These are phyloP conservation scores for Diaporthe sp. DNA, from an alignment of 2,329 filamentous ascomycete species.

Conservation along the genomic window DNA sequence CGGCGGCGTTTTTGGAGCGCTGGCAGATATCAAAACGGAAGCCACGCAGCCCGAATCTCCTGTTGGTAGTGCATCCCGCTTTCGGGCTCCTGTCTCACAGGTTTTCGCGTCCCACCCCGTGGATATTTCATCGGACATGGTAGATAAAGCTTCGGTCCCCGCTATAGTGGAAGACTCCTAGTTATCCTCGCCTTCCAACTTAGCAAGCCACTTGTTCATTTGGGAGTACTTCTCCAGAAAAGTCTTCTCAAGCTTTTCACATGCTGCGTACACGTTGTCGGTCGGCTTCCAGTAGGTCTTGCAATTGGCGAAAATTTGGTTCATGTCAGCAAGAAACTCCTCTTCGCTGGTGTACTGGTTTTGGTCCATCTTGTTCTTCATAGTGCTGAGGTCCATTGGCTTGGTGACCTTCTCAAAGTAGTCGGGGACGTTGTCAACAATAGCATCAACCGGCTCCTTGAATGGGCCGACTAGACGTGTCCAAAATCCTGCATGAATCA, in stretches of 20 bases:
- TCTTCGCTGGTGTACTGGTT: slow-evolving; percentile 65
- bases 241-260: slow-evolving; percentile 70
- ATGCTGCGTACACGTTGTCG: slow-evolving; percentile 68
- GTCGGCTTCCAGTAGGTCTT: slow-evolving; percentile 73
- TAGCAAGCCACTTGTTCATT: slow-evolving; percentile 72
- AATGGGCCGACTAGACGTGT: slow-evolving; percentile 76
- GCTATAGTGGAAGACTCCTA: slow-evolving; percentile 36
- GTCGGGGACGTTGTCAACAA: slow-evolving; percentile 70
- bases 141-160: neutral
- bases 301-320: slow-evolving; percentile 74
- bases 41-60: neutral
- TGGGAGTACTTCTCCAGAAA: slow-evolving; percentile 62
- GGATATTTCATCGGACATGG: neutral
- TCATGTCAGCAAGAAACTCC: slow-evolving; percentile 70
- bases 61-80: neutral
- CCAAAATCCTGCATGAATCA: slow-evolving; percentile 67
- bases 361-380: slow-evolving; percentile 72
- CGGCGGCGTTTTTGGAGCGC: neutral
- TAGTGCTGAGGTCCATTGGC: slow-evolving; percentile 73
- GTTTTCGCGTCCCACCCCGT: too few relatives aligned
- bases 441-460: slow-evolving; percentile 70
- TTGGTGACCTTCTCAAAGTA: slow-evolving; percentile 72
- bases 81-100: neutral
- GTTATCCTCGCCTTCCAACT: slow-evolving; percentile 62
- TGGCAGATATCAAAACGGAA: neutral